Percentiles rank a stretch among this genome's conserved stretches.
Evolutionary conservation across 2,329 filamentous ascomycete species (phyloP).

Genomic region (Macrophomina phaseolina): DNA sequence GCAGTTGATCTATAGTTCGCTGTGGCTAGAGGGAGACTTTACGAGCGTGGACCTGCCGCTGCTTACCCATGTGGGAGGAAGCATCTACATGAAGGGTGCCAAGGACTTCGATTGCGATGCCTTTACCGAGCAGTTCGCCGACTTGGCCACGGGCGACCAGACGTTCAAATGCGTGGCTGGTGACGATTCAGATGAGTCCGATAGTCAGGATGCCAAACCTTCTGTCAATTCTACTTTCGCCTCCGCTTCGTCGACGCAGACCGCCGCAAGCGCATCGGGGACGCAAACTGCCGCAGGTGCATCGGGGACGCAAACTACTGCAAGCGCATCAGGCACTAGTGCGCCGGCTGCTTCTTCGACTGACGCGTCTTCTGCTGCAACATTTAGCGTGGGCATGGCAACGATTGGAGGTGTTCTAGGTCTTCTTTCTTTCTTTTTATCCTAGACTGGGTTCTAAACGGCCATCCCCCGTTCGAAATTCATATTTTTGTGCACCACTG

Average conservation of each 20-base stretch:
- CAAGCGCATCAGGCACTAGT: neutral
- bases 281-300: neutral
- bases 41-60: constrained; percentile 10
- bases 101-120: constrained; percentile 8
- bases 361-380: neutral
- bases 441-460: neutral
- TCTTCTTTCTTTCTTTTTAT: neutral
- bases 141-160: neutral
- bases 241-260: neutral
- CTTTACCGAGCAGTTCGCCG: neutral
- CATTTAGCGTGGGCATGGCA: constrained; percentile 3
- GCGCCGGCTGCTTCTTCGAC: neutral
- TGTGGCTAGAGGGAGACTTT: constrained; percentile 15
- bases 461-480: neutral
- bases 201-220: neutral
- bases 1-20: constrained; percentile 2
- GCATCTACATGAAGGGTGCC: constrained; percentile 17
- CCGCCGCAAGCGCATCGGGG: neutral
- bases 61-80: neutral
- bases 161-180: neutral
- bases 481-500: constrained; percentile 1
- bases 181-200: neutral
- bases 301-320: neutral
- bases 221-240: neutral
- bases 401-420: neutral